Conservation (phyloP, 2,329 filamentous ascomycete genomes). For the Trichoderma sp. region DNA sequence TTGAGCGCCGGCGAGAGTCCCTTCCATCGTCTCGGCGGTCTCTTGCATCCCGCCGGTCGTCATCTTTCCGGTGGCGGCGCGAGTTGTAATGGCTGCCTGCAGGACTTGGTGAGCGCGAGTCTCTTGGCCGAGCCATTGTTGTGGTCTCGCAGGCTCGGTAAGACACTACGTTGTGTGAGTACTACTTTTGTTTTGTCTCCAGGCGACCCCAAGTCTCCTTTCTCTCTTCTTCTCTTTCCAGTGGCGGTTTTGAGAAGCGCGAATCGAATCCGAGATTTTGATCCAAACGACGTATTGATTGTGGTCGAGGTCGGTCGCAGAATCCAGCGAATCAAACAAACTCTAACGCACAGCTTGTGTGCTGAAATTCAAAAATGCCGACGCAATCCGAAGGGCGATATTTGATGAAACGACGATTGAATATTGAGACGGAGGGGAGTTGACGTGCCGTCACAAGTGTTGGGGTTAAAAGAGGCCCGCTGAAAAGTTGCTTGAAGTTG, state of each 20-base stretch:
- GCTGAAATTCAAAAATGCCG: background rate
- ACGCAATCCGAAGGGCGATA: background rate
- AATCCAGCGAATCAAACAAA: background rate
- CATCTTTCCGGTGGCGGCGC: conserved; percentile 68
- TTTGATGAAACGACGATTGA: conserved; percentile 4
- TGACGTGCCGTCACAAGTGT: conserved; percentile 17
- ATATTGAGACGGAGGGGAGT: conserved; percentile 15
- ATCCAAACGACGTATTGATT: conserved; percentile 5
- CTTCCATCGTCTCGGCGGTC: conserved; percentile 55
- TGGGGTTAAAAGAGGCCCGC: background rate
- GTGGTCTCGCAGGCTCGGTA: conserved; percentile 49
- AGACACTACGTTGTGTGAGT: conserved; percentile 46
- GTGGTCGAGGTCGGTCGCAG: background rate
- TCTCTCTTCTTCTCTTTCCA: background rate
- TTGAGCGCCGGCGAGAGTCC: conserved; percentile 59
- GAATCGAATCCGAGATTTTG: conserved; percentile 15
- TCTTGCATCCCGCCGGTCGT: conserved; percentile 57
- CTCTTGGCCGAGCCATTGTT: conserved; percentile 66
- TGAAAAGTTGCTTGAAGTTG: conserved; percentile 3
- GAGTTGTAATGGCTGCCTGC: conserved; percentile 81
- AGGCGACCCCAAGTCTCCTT: conserved; percentile 19
- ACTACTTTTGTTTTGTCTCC: conserved; percentile 41
- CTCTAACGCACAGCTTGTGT: background rate
- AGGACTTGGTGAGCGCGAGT: conserved; percentile 88
- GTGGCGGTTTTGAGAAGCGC: conserved; percentile 10